These are phyloP conservation scores for Endothia cerciana DNA, from an alignment of 2,329 filamentous ascomycete species.

Conservation along the genomic window DNA sequence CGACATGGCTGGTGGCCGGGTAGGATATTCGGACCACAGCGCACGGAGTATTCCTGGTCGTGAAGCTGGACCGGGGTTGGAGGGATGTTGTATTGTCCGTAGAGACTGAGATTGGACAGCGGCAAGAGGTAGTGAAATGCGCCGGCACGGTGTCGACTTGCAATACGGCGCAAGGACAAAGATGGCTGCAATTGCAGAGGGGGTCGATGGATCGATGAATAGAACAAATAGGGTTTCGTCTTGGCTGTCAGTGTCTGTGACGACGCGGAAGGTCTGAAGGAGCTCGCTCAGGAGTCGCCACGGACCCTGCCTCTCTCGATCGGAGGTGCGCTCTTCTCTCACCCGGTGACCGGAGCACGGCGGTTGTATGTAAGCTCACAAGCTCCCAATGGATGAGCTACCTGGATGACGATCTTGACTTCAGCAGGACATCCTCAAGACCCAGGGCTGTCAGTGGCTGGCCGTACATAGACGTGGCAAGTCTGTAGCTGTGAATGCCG, in stretches of 20 bases:
- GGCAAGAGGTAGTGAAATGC: slow-evolving; percentile 1
- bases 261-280: background rate
- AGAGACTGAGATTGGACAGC: background rate
- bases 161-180: background rate
- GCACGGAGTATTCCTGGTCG: background rate
- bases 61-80: background rate
- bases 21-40: background rate
- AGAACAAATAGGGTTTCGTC: background rate
- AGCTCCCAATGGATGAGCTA: background rate
- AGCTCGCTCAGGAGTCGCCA: slow-evolving; percentile 1
- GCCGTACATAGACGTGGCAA: background rate
- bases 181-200: too few species aligned
- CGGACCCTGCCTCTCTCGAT: background rate
- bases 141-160: background rate
- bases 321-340: background rate
- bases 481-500: background rate
- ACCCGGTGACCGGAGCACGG: too few species aligned
- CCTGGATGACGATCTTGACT: background rate
- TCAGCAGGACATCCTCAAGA: background rate
- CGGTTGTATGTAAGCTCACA: background rate
- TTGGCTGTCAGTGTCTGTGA: background rate
- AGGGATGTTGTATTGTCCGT: background rate
- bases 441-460: background rate
- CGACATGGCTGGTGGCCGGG: slow-evolving; percentile 51
- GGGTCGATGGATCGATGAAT: background rate